Evolutionary conservation across 2,329 filamentous ascomycete genomes (phyloP).

Genomic region (Parascedosporium putredinis): DNA sequence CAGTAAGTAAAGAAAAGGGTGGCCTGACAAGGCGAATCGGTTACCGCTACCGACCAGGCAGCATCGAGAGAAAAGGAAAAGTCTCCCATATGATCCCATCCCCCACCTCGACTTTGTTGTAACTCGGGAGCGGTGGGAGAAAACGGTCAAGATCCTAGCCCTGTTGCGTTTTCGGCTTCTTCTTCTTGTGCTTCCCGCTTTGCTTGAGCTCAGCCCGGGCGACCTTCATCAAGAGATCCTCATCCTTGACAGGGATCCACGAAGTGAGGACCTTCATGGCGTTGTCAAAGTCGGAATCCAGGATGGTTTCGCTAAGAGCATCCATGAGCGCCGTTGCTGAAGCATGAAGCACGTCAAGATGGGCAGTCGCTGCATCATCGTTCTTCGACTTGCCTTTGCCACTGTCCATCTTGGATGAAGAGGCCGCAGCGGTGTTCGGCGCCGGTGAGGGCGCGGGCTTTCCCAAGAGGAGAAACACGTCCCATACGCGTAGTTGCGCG

Average conservation of each 20-base stretch:
- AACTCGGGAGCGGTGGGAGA: no score
- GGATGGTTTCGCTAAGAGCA: slow-evolving; percentile 74
- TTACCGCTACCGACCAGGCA: no score
- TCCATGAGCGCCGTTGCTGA: slow-evolving; percentile 84
- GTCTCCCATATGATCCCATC: no score
- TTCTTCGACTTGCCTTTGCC: background rate
- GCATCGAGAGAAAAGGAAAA: no score
- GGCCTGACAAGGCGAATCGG: no score
- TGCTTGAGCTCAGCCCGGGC: slow-evolving; percentile 78
- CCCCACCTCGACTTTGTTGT: no score
- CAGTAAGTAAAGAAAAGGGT: no score
- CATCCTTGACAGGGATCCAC: slow-evolving; percentile 88
- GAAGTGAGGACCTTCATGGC: slow-evolving; percentile 95
- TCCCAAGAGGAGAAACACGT: slow-evolving; percentile 91
- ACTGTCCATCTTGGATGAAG: background rate
- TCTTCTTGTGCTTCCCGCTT: slow-evolving; percentile 38
- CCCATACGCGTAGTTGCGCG: slow-evolving; percentile 92
- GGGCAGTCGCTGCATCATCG: slow-evolving; percentile 18
- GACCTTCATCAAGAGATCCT: slow-evolving; percentile 86
- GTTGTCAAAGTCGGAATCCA: slow-evolving; percentile 94
- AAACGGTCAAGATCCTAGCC: slow-evolving; percentile 17
- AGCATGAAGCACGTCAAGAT: slow-evolving; percentile 82
- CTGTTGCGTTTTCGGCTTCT: no score
- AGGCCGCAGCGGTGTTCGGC: slow-evolving; percentile 9
- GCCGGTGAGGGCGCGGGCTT: slow-evolving; percentile 41